Evolutionary conservation across 169 alveolate species (phyloP), one percentile per base, ranked within the genome.

Genomic region (Plasmodium fragile): DNA sequence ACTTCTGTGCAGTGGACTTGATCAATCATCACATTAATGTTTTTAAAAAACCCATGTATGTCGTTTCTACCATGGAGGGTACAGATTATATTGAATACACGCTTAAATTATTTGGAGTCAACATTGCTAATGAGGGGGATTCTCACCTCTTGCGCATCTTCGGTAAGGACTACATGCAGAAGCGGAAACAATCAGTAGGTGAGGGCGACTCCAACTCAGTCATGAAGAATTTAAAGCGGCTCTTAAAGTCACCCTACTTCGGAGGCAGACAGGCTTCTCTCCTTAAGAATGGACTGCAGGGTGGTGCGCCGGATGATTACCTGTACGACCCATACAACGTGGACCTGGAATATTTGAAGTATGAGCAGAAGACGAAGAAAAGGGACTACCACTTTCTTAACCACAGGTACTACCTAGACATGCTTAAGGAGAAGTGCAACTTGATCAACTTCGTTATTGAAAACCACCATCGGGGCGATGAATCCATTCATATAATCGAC

Each of bases 41-140:
- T 25, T 89, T 55, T 89, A 77, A 55, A 41, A 89, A 89, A 59
- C 94, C 94, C 16, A 59, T 89, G 1, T 89, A 89, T 78, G 49
- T 89, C 6, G 81, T 89, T 6, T 89, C 94, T 16, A 55, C 94
- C 45, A 52, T 65, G 11, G 89, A 89, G 34, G 7, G 43, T 53
- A 7, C n/a, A 2, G 73, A 18, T n/a, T 89, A 59, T 28, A 89
- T 89, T 30, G 70, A 59, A 2, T 78, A 78, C 49, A 78, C 94
- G 6, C 36, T 89, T 30, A 30, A 89, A 5, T n/a, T 59, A 30
- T 78, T 71, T 78, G 94, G 94, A 22, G 70, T 89, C 3, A 13
- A 89, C 28, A 49, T 89, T 28, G 32, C n/a, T 39, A 11, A 36
- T 28, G 1, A 32, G 32, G 65, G 34, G 11, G 55, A 89, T 34